Conservation (phyloP, 2,329 filamentous ascomycete genomes). For the Ceratocystis huliohia region DNA sequence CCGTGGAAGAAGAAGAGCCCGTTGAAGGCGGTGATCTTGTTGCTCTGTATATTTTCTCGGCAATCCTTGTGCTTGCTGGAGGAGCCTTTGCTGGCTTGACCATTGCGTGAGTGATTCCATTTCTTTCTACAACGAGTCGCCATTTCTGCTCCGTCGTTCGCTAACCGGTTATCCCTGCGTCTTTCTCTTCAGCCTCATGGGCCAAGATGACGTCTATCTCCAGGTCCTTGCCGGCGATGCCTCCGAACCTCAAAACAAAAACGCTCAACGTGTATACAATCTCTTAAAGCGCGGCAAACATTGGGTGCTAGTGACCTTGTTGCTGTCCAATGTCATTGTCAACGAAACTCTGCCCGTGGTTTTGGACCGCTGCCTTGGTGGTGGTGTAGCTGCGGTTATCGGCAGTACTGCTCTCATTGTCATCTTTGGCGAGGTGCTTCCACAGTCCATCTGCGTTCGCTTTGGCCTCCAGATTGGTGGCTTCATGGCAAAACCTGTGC, state of each 20-base stretch:
- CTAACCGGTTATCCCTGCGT: not conserved
- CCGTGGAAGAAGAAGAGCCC: slow-evolving; percentile 36
- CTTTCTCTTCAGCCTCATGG: slow-evolving; percentile 37
- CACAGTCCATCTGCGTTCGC: slow-evolving; percentile 90
- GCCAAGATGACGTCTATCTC: slow-evolving; percentile 87
- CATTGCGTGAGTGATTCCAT: slow-evolving; percentile 49
- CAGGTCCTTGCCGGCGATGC: slow-evolving; percentile 84
- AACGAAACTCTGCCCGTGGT: slow-evolving; percentile 95
- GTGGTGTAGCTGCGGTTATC: slow-evolving; percentile 85
- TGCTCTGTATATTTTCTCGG: slow-evolving; percentile 68
- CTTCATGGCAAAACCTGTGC: slow-evolving; percentile 79
- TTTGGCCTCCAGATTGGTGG: slow-evolving; percentile 92
- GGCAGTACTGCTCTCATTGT: slow-evolving; percentile 92
- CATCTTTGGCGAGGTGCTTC: slow-evolving; percentile 94
- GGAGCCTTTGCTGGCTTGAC: slow-evolving; percentile 93
- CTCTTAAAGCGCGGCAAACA: slow-evolving; percentile 84
- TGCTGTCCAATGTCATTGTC: slow-evolving; percentile 93
- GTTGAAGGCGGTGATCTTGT: slow-evolving; percentile 55
- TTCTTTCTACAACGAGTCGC: not conserved
- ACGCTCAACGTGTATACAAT: slow-evolving; percentile 68
- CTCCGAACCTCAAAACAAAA: slow-evolving; percentile 71
- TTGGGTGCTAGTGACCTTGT: slow-evolving; percentile 90
- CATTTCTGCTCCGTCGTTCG: not conserved
- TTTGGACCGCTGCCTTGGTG: slow-evolving; percentile 82
- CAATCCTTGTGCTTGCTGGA: slow-evolving; percentile 70